These are phyloP conservation scores for Hyaloscypha variabilis DNA, from an alignment of 495 filamentous ascomycete genomes.

Conservation along the genomic window DNA sequence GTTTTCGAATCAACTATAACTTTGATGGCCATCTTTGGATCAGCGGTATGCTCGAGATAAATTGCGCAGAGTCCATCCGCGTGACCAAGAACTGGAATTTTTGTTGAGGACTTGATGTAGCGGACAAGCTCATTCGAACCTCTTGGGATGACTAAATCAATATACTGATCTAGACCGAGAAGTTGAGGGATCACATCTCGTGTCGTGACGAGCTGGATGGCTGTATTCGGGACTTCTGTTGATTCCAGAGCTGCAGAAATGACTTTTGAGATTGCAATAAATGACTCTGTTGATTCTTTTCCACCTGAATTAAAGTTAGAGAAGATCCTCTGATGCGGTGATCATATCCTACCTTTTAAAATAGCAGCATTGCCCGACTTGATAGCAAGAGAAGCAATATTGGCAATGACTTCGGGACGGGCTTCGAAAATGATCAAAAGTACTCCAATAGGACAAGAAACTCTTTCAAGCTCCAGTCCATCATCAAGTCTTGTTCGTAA, in stretches of 20 bases:
- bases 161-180: slow-evolving; percentile 77
- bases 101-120: slow-evolving; percentile 85
- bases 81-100: slow-evolving; percentile 95
- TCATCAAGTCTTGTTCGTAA: slow-evolving; percentile 88
- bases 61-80: slow-evolving; percentile 92
- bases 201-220: slow-evolving; percentile 91
- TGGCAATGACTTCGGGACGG: slow-evolving; percentile 96
- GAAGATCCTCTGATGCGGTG: background rate
- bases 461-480: slow-evolving; percentile 78
- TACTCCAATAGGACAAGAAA: slow-evolving; percentile 93
- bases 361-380: slow-evolving; percentile 98
- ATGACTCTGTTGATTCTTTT: slow-evolving; percentile 93
- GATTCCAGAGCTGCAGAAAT: slow-evolving; percentile 77
- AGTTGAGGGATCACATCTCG: slow-evolving; percentile 86
- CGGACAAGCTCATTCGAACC: slow-evolving; percentile 93
- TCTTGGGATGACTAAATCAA: slow-evolving; percentile 94
- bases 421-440: slow-evolving; percentile 98
- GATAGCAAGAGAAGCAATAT: slow-evolving; percentile 94
- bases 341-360: slow-evolving; percentile 68
- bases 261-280: slow-evolving; percentile 81
- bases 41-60: slow-evolving; percentile 83
- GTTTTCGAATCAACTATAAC: slow-evolving; percentile 92
- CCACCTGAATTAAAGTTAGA: slow-evolving; percentile 59
- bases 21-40: slow-evolving; percentile 68
- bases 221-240: slow-evolving; percentile 80